Conservation (phyloP, 495 filamentous ascomycete species). For the Letharia lupina region DNA sequence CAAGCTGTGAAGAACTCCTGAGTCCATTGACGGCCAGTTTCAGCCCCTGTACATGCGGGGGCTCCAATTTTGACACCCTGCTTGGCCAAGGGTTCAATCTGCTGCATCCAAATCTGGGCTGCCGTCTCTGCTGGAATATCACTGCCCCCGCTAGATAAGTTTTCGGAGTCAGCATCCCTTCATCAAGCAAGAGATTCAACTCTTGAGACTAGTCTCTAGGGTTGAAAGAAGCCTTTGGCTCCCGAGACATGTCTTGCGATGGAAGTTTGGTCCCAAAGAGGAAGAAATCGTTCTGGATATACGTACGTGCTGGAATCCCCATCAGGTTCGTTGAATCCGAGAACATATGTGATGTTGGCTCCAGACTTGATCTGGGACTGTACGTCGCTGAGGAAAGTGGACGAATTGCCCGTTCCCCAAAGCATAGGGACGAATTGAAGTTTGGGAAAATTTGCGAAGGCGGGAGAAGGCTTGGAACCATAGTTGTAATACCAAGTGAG, state of each 20-base stretch:
- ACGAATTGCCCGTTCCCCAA: conserved; percentile 52
- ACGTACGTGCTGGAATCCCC: conserved; percentile 3
- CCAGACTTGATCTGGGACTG: conserved; percentile 41
- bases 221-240: too few species aligned
- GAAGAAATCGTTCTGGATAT: too few species aligned
- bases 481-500: conserved; percentile 86
- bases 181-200: neutral
- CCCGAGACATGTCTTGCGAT: too few species aligned
- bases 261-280: too few species aligned
- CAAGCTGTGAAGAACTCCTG: conserved; percentile 49
- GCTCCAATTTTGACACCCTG: conserved; percentile 48
- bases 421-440: conserved; percentile 78
- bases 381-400: conserved; percentile 48
- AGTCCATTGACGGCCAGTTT: conserved; percentile 54
- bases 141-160: conserved; percentile 45
- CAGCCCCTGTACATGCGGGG: conserved; percentile 49
- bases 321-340: conserved; percentile 74
- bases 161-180: conserved; percentile 20
- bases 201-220: too few species aligned
- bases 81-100: conserved; percentile 56
- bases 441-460: conserved; percentile 34
- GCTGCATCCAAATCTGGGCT: conserved; percentile 54
- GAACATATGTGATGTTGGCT: conserved; percentile 53
- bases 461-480: conserved; percentile 40
- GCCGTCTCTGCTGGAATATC: conserved; percentile 47